Base-by-base conservation (phyloP, 805 yeast genomes). In the Barnettozyma pratensis region DNA sequence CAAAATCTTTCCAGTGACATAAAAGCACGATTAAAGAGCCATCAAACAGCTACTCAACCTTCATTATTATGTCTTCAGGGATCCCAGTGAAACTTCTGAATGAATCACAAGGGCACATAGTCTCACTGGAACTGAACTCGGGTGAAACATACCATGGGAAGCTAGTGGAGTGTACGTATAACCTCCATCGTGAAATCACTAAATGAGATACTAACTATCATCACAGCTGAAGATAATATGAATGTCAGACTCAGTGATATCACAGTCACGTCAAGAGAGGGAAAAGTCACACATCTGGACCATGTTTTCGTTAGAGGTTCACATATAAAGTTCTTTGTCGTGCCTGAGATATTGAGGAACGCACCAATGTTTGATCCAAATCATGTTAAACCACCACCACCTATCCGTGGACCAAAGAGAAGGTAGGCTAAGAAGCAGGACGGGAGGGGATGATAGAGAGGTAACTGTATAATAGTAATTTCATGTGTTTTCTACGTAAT, bases 291-390 rank as follows among this genome's bases (percentile, higher is more conserved):
- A 2, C 85, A 84, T 55, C 75, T 88, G 74, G 89, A 86, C 54
- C 88, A 85, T 58, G 95, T 90, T 4, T 91, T 88, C 64, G 81
- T 92, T 4, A 79, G 99, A 58, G 99, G 99, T 1, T 88, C 96
- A 1, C 91, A 87, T 68, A 80, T 92, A 27, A 78, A 90, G 52
- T 85, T 89, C 65, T 76, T 94, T 54, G 80, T 84, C 25, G 82
- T 94, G 6, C 99, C 99, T 0, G 98, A 92, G 44, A 82, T 91
- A 67, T 74, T 92, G 45, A 77, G 76, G 57, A 81, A 89, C 63
- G 97, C 98, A 1, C 98, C 98, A 11, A 79, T 91, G 82, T 85
- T 92, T 58, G 82, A 80, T 55, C 69, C 72, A 62, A 67, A 76
- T 65, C 63, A 71, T 44, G 77, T 76, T 27, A 83, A 77, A 62